Base-by-base conservation (phyloP, 192 early-diverging fungal genomes). In the Linnemannia exigua region DNA sequence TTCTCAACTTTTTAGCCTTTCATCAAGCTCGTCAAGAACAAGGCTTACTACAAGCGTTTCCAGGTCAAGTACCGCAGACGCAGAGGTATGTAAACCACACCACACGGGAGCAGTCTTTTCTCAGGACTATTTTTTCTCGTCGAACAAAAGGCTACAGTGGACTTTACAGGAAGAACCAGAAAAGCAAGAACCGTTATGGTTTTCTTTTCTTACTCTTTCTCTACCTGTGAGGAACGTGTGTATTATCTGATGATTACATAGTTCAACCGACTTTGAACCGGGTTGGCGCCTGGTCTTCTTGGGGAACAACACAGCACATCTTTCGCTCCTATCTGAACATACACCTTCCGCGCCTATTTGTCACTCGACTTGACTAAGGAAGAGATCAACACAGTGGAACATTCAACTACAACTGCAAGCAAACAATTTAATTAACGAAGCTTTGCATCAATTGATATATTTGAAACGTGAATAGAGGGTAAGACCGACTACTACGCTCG, bases 401-500 rank as follows among this genome's bases (percentile, higher is more conserved):
- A 77, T 12, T 38, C 19, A 36, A 41, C 31, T n/a, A 44, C 12
- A 61, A 33, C 36, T 48, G 61, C 52, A 51, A 12, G 19, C 16
- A 33, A 50, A 63, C 52, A 25, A 33, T 58, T 36, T 71, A 19
- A 74, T 81, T 36, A 48, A 71, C 25, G 20, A 66, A 61, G 47
- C 14, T 11, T 1, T 50, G 12, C 28, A 63, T 63, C 58, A 63
- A 63, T 33, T 68, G 50, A 72, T n/a, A n/a, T n/a, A n/a, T 70
- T 66, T 82, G 28, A 54, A 41, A 66, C 41, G 41, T 44, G 41
- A 84, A 74, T 88, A 98, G 98, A 99, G 96, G 98, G 98, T 72
- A 99, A 99, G 95, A 99, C 98, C 90, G 98, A 99, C 94, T 99
- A 99, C 98, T 99, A 98, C 88, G 97, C 98, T 86, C 96, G 98